Evolutionary conservation across 176 grass and related monocot species (phyloP), one percentile per base, ranked within the genome.

Genomic region (Zoysia pacifica): DNA sequence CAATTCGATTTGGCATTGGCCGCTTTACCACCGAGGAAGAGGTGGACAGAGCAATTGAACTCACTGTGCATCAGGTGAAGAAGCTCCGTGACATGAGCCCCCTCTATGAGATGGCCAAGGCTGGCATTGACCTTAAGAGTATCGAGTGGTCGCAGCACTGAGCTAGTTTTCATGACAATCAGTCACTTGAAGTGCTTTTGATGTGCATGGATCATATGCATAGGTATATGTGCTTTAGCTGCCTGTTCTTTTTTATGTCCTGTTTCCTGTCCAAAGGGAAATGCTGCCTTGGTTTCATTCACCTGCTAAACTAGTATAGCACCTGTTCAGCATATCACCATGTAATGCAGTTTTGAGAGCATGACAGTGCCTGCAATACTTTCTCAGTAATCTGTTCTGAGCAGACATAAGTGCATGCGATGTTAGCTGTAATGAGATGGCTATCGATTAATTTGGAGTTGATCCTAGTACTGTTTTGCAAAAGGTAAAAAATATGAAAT

Each of bases 81-180:
- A 98, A 98, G 84, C 84, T 98, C 36, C 88, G 92, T 37, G 87
- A 93, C 61, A 98, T 98, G 96, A 98, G 96, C 49, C 96, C 96
- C 19, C 88, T 98, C 16, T 98, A 98, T 79, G 96, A 98, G 92
- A 94, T 98, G 96, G 96, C 93, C 15, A 98, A 95, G 88, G 90
- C 89, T 41, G 92, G 92, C 9, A 98, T 98, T 4, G 68, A 98
- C 82, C 39, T 98, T 54, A 98, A 98, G 92, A 93, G 75, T 42
- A 98, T 98, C 51, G 70, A 98, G 72, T 98, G 95, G 95, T 73
- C 92, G 1, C 95, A 94, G 68, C 95, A 98, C 67, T 98, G 72
- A 89, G 39, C n/a, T 10, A 18, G 12, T 1, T 28, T 72, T 66
- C 56, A 15, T 59, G 56, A 42, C 18, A 74, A 16, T n/a, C 53